Base-by-base conservation (phyloP, 768 basidiomycete genomes). In the Suillus americanus region DNA sequence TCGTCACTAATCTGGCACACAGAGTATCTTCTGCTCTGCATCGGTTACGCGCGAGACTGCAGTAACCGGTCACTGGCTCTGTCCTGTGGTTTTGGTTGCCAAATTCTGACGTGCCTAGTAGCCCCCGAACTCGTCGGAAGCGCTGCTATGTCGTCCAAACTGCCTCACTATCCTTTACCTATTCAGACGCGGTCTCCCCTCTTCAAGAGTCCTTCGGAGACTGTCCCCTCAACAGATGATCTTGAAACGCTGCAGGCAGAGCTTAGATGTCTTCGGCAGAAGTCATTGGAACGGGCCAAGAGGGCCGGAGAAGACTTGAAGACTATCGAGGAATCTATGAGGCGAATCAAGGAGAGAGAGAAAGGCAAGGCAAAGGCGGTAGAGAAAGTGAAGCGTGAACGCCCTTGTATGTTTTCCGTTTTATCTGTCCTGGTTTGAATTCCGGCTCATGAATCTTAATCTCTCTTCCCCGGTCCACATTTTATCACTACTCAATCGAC, bases 281-380 rank as follows among this genome's bases (percentile, higher is more conserved):
- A 78, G 71, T 83, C 86, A 8, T 69, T 86, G 55, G 88, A 88
- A 66, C 83, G 90, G 68, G 85, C 82, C 46, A 87, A 83, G 80
- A 92, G 91, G 79, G 92, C 91, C 0, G 84, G 83, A 38, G 86
- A 89, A 71, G 92, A 94, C 80, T 78, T 91, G 68, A 85, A 82
- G 73, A 82, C 85, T 62, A 87, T 94, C 69, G 86, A 90, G 67
- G 91, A 90, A 76, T 89, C 88, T 57, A 88, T 91, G 85, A 85
- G 86, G 61, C 83, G 85, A 65, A 83, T 92, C 79, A 90, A 86
- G 78, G 91, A 92, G 78, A 88, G 85, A 75, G 89, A 86, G 75
- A 84, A 80, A 78, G 89, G 89, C 0, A 92, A 91, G 74, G 86
- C 84, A 60, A 90, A 82, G 75, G 84, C 81, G n/a, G 73, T 86